Evolutionary conservation across 805 yeast genomes (phyloP), one percentile per base, ranked within the genome.

Genomic region (Naumovozyma castellii): DNA sequence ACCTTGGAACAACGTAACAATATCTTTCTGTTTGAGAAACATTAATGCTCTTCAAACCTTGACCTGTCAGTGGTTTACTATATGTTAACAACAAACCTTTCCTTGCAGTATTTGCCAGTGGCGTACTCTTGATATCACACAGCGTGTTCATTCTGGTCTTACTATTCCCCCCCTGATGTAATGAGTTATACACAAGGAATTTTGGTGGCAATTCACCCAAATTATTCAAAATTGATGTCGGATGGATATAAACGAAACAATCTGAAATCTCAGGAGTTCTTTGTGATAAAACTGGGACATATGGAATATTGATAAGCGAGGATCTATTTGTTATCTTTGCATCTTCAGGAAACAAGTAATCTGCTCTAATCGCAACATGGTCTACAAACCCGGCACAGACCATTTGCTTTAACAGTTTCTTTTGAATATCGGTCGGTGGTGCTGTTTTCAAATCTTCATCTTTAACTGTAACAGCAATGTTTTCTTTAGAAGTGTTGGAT

Each of bases 371-470:
- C 1, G 94, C 94, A 17, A 90, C 73, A 55, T 84, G 94, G 59
- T 92, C 99, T 31, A 92, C 71, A 52, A 84, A 92, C 0, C 97
- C 98, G 0, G 97, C 80, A 4, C 95, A 75, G 3, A 90, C 69
- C 78, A 92, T 88, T 62, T 92, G 99, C 54, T 86, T 88, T 45
- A 92, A 61, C 0, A 92, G 82, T 39, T 76, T 72, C 4, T 86
- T 56, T 62, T 92, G 98, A 4, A 62, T 56, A 29, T 75, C 73
- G 6, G 71, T 63, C 1, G 97, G 97, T 5, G 82, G 74, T 0
- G 68, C 73, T n/a, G 84, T 62, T 53, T 69, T 76, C 49, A 76
- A 47, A 12, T 72, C 75, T 9, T 60, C 57, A 8, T 60, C 67
- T 3, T 53, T 62, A 5, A 68, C 67, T 2, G 65, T 56, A 1